Conservation (phyloP, 805 yeast species). For the Candida ortonii region DNA sequence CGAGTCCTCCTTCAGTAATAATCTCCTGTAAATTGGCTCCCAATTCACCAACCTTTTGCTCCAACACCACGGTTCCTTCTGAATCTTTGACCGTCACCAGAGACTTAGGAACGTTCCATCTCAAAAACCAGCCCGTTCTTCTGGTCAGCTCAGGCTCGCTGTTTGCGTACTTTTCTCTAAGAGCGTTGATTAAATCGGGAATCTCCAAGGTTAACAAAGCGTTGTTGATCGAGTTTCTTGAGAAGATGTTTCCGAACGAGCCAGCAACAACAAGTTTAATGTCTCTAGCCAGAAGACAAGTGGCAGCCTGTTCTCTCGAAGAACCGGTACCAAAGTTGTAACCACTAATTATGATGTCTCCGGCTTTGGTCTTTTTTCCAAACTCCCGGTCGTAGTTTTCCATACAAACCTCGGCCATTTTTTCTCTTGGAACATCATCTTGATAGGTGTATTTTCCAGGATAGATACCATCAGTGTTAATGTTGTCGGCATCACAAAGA, state of each 20-base stretch:
- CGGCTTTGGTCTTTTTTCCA: slow-evolving; percentile 68
- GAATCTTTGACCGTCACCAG: slow-evolving; percentile 74
- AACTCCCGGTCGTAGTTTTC: slow-evolving; percentile 95
- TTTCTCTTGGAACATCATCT: slow-evolving; percentile 91
- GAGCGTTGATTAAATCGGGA: slow-evolving; percentile 75
- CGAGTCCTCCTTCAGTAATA: slow-evolving; percentile 95
- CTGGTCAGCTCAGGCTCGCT: slow-evolving; percentile 71
- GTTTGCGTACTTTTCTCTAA: slow-evolving; percentile 63
- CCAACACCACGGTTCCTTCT: slow-evolving; percentile 57
- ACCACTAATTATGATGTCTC: slow-evolving; percentile 89
- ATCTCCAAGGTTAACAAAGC: slow-evolving; percentile 92
- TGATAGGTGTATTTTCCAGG: slow-evolving; percentile 99
- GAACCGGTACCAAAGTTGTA: slow-evolving; percentile 98
- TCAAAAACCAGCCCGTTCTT: slow-evolving; percentile 91
- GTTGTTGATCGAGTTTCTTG: slow-evolving; percentile 93
- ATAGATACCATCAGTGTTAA: slow-evolving; percentile 97
- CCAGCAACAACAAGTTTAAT: slow-evolving; percentile 93
- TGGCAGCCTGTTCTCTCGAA: slow-evolving; percentile 98
- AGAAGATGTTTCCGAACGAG: slow-evolving; percentile 94
- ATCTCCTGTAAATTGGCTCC: slow-evolving; percentile 96
- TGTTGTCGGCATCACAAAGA: slow-evolving; percentile 93
- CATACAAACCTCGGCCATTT: slow-evolving; percentile 99
- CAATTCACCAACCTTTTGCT: slow-evolving; percentile 90
- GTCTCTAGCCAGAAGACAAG: slow-evolving; percentile 93
- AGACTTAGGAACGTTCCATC: slow-evolving; percentile 89